Conservation (phyloP, 1,139 yeast species). For the Hemisphaericaspora subhashii region DNA sequence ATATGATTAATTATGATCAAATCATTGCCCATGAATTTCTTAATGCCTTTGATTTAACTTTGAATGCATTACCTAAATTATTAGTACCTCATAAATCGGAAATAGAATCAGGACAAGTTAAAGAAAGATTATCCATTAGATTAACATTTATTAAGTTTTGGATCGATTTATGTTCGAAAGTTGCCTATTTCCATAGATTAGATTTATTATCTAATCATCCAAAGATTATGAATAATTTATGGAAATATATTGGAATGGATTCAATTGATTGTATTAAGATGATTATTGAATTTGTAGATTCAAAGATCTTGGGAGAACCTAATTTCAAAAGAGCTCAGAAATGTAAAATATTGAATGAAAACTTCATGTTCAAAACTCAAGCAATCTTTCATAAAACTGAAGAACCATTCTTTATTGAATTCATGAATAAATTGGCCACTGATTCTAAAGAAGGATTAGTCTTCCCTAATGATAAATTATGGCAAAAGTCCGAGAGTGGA, state of each 20-base stretch:
- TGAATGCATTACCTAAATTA: slow-evolving; percentile 62
- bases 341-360: slow-evolving; percentile 76
- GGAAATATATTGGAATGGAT: slow-evolving; percentile 65
- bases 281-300: slow-evolving; percentile 50
- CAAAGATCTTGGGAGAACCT: slow-evolving; percentile 56
- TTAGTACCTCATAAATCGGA: slow-evolving; percentile 54
- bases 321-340: slow-evolving; percentile 69
- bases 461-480: slow-evolving; percentile 60
- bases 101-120: slow-evolving; percentile 26
- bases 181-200: slow-evolving; percentile 56
- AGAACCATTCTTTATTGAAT: slow-evolving; percentile 38
- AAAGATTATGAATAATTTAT: slow-evolving; percentile 61
- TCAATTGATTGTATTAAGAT: slow-evolving; percentile 39
- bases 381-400: slow-evolving; percentile 48
- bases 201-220: slow-evolving; percentile 60
- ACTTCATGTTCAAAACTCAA: slow-evolving; percentile 61
- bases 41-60: slow-evolving; percentile 65
- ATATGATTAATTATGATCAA: slow-evolving; percentile 53
- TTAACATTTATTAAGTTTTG: slow-evolving; percentile 61
- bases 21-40: slow-evolving; percentile 55
- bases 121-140: slow-evolving; percentile 49
- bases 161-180: slow-evolving; percentile 48
- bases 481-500: slow-evolving; percentile 33
- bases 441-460: slow-evolving; percentile 60
- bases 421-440: slow-evolving; percentile 52